A percentile compares a stretch with the other conserved stretches of the same genome.
Evolutionary conservation across 257 asterid genomes (phyloP).

Genomic region (Gardenia jasminoides): DNA sequence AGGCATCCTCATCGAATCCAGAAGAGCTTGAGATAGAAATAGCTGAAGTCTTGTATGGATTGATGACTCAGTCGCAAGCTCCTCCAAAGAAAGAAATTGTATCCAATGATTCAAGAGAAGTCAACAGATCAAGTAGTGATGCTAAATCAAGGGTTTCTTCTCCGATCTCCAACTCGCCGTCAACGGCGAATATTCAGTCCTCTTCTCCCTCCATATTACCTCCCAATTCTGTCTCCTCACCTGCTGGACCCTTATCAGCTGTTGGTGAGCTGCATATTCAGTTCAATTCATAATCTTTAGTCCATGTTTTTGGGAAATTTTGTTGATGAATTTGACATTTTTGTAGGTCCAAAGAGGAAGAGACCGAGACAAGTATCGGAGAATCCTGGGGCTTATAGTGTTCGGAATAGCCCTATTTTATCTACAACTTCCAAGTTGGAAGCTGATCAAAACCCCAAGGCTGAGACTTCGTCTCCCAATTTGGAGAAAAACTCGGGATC

Average conservation of each 20-base stretch:
- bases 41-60: slow-evolving; percentile 82
- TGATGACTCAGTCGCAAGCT: slow-evolving; percentile 77
- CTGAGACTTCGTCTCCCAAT: slow-evolving; percentile 47
- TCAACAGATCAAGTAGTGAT: slow-evolving; percentile 54
- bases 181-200: slow-evolving; percentile 25
- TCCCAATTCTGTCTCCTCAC: slow-evolving; percentile 32
- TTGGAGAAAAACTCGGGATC: slow-evolving; percentile 51
- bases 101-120: slow-evolving; percentile 55
- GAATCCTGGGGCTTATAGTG: slow-evolving; percentile 36
- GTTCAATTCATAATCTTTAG: not conserved
- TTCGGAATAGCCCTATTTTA: slow-evolving; percentile 48
- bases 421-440: slow-evolving; percentile 39
- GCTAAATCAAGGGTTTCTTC: slow-evolving; percentile 58
- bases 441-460: slow-evolving; percentile 52
- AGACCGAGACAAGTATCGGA: slow-evolving; percentile 76
- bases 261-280: slow-evolving; percentile 52
- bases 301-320: not conserved
- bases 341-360: slow-evolving; percentile 83
- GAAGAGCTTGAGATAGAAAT: slow-evolving; percentile 95
- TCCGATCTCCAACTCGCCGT: slow-evolving; percentile 59
- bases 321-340: slow-evolving; percentile 1
- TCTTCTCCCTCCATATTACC: slow-evolving; percentile 28
- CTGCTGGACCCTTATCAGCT: slow-evolving; percentile 50
- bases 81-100: slow-evolving; percentile 60
- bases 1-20: slow-evolving; percentile 64